Percentiles rank a stretch among this genome's conserved stretches.
Evolutionary conservation across 2,329 filamentous ascomycete genomes (phyloP).

Genomic region (Talaromyces sp.): DNA sequence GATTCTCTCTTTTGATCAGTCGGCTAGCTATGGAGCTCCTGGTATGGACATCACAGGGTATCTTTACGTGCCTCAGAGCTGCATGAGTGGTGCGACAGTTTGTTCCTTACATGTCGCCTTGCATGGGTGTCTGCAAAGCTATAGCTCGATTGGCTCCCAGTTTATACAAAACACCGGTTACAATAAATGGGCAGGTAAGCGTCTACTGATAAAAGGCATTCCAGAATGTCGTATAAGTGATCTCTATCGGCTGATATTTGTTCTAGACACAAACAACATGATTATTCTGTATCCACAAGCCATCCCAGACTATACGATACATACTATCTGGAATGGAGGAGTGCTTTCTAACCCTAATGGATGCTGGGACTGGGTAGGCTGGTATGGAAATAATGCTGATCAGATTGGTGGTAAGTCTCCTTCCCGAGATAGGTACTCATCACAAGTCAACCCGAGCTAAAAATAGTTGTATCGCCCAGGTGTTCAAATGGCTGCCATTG

Average conservation of each 20-base stretch:
- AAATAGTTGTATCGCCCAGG: constrained; percentile 5
- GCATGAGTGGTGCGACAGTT: constrained; percentile 15
- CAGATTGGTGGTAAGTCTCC: constrained; percentile 15
- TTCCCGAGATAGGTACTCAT: neutral
- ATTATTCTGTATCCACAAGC: constrained; percentile 19
- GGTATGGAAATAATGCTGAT: constrained; percentile 20
- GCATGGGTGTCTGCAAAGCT: constrained; percentile 21
- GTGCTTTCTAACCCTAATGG: constrained; percentile 19
- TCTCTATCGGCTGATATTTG: neutral
- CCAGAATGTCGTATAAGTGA: too few relatives aligned
- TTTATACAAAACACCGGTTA: constrained; percentile 22
- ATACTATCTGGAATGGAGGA: constrained; percentile 17
- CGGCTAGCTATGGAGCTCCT: constrained; percentile 16
- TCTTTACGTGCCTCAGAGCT: constrained; percentile 21
- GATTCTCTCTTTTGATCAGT: constrained; percentile 20
- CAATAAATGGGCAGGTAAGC: constrained; percentile 20
- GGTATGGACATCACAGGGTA: constrained; percentile 22
- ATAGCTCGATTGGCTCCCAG: constrained; percentile 14
- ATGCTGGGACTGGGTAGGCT: constrained; percentile 22
- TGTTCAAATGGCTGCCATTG: constrained; percentile 22
- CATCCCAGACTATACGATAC: constrained; percentile 15
- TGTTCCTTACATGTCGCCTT: constrained; percentile 22
- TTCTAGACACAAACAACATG: constrained; percentile 19
- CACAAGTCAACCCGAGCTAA: neutral
- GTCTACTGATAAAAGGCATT: neutral